Percentiles rank a stretch among this genome's conserved stretches.
Evolutionary conservation across 2,329 filamentous ascomycete genomes (phyloP).

Genomic region (Pestalotiopsis sp.): DNA sequence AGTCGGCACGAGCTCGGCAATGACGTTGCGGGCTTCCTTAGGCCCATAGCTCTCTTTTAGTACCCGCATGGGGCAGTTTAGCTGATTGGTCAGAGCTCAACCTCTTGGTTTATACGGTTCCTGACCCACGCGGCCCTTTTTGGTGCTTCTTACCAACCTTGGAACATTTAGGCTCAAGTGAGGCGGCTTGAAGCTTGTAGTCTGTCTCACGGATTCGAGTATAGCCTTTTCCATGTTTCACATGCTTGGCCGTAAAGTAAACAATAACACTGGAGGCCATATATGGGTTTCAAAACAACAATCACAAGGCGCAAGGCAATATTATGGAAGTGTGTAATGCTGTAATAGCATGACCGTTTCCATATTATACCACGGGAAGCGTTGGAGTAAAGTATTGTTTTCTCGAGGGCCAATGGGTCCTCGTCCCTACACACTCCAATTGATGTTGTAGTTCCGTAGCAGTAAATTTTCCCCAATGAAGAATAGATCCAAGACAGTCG

Average conservation of each 20-base stretch:
- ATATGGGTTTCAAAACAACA: background rate
- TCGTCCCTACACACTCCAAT: background rate
- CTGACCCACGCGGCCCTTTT: background rate
- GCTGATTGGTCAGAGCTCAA: background rate
- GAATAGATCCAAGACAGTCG: background rate
- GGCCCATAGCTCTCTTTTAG: background rate
- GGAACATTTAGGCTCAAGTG: background rate
- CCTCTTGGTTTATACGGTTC: background rate
- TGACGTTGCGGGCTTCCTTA: slow-evolving; percentile 13
- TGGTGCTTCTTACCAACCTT: background rate
- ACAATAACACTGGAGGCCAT: background rate
- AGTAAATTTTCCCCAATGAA: background rate
- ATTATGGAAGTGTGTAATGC: background rate
- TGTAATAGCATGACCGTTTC: background rate
- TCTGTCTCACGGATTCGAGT: background rate
- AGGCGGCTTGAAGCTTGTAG: background rate
- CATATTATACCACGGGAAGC: background rate
- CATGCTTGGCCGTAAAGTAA: background rate
- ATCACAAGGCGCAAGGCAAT: background rate
- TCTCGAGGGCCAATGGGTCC: background rate
- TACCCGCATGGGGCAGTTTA: background rate
- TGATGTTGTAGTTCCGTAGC: background rate
- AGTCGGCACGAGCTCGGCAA: slow-evolving; percentile 14
- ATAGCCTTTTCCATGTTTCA: background rate
- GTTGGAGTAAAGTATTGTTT: background rate